Base-by-base conservation (phyloP, 768 basidiomycete genomes). In the Kwoniella dendrophila region DNA sequence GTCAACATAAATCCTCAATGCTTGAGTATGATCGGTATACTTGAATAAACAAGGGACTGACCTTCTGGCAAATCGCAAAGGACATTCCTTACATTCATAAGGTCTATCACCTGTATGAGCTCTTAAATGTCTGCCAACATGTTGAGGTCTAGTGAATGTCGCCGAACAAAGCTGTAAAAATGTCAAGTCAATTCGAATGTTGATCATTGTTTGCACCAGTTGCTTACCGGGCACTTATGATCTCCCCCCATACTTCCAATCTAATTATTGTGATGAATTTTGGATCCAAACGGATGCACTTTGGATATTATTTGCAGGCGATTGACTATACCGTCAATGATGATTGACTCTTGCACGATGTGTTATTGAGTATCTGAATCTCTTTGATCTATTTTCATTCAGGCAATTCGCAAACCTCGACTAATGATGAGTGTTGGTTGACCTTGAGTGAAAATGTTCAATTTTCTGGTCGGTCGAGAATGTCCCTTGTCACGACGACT, bases 21-120 rank as follows among this genome's bases (percentile, higher is more conserved):
- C 16, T 30, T 14, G 26, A 18, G 29, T 18, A 43, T 12, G 7
- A 53, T n/a, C 20, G 10, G 4, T 22, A 30, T 34, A 6, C 4
- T 24, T 16, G 18, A 41, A 18, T 8, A n/a, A 40, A 4, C 20
- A 2, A 45, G 2, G n/a, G 44, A 64, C 69, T 51, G 29, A 75
- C 74, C 74, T 75, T 54, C 76, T 55, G 4, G 77, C 75, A 50
- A 75, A 73, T 27, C 75, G 59, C 20, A 74, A 49, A 0, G 74
- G 73, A 62, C 75, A 78, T 38, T 75, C 68, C 56, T 72, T 70
- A 57, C 77, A 78, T 20, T 68, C 70, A 41, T 78, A 78, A 14
- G 77, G 77, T 58, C 73, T 71, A 47, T 75, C 74, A 49, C 77
- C 77, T 2, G 77, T 78, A 56, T 78, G 77, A 3, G 77, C 70